These are phyloP conservation scores for Mycothermus thermophilus DNA, from an alignment of 495 filamentous ascomycete species.

Conservation along the genomic window DNA sequence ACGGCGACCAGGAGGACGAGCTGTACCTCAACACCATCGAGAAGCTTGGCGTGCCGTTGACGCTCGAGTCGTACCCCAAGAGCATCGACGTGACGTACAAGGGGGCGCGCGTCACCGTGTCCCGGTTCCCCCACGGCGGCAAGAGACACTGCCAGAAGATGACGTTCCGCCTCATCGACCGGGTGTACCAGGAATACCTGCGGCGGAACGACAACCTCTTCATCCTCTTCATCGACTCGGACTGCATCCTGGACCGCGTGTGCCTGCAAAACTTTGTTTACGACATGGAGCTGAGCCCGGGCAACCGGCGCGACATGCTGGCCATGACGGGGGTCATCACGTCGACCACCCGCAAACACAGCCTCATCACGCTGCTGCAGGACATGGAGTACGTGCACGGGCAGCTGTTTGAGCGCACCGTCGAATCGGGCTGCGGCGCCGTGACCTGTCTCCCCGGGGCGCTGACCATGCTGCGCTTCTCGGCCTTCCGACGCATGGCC, in stretches of 20 bases:
- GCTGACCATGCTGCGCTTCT: slow-evolving; percentile 88
- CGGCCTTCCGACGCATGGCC: slow-evolving; percentile 91
- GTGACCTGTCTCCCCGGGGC: slow-evolving; percentile 94
- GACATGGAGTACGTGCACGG: slow-evolving; percentile 99
- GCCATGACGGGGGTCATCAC: slow-evolving; percentile 99
- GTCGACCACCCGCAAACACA: slow-evolving; percentile 79
- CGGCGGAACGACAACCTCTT: slow-evolving; percentile 86
- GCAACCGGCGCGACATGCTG: slow-evolving; percentile 84
- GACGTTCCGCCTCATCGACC: slow-evolving; percentile 91
- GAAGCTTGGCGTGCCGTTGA: slow-evolving; percentile 71
- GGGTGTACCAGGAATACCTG: slow-evolving; percentile 80
- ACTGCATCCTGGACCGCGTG: slow-evolving; percentile 85
- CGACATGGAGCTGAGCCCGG: slow-evolving; percentile 96
- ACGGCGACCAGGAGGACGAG: slow-evolving; percentile 79
- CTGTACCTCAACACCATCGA: slow-evolving; percentile 80
- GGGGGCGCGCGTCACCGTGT: slow-evolving; percentile 74
- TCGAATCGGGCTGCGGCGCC: slow-evolving; percentile 88
- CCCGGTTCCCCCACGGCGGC: slow-evolving; percentile 84
- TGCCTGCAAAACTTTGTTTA: slow-evolving; percentile 98
- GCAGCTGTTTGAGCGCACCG: slow-evolving; percentile 90
- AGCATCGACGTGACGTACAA: slow-evolving; percentile 86
- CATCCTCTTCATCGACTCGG: slow-evolving; percentile 94
- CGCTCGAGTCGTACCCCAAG: slow-evolving; percentile 63
- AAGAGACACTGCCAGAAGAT: slow-evolving; percentile 89
- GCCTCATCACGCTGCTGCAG: slow-evolving; percentile 80